Evolutionary conservation across 495 filamentous ascomycete species (phyloP).

Genomic region (Collariella sp.): DNA sequence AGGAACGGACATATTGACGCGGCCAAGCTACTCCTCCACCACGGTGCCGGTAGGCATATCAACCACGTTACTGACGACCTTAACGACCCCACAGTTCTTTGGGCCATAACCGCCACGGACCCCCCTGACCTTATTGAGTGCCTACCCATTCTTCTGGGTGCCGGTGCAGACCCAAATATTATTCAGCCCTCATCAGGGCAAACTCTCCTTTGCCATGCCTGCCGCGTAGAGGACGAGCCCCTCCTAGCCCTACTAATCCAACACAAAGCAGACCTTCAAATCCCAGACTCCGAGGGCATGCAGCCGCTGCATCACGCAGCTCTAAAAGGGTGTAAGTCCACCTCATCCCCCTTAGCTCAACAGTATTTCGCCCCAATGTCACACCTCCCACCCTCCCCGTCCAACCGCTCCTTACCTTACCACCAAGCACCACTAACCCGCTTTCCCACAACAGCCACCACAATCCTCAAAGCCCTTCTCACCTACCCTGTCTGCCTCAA

Average conservation of each 20-base stretch:
- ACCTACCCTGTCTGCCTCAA: slow-evolving; percentile 6
- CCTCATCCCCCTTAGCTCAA: background rate
- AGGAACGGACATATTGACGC: background rate
- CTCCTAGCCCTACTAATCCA: background rate
- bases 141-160: background rate
- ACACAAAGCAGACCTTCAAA: background rate
- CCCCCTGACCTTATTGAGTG: background rate
- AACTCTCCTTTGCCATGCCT: slow-evolving; percentile 5
- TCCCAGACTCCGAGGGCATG: slow-evolving; percentile 11
- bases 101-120: background rate
- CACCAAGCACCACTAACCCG: background rate
- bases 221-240: background rate
- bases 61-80: background rate
- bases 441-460: background rate
- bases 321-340: slow-evolving; percentile 1
- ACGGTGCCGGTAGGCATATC: background rate
- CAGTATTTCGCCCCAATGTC: too few species aligned
- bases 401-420: background rate
- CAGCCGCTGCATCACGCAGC: slow-evolving; percentile 23
- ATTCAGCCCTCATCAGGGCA: background rate
- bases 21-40: slow-evolving; percentile 5
- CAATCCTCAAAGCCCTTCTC: slow-evolving; percentile 2
- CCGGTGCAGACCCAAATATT: slow-evolving; percentile 10
- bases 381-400: background rate
- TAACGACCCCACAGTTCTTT: slow-evolving; percentile 8